Conservation (phyloP, 495 filamentous ascomycete species). For the Daldinia loculata region DNA sequence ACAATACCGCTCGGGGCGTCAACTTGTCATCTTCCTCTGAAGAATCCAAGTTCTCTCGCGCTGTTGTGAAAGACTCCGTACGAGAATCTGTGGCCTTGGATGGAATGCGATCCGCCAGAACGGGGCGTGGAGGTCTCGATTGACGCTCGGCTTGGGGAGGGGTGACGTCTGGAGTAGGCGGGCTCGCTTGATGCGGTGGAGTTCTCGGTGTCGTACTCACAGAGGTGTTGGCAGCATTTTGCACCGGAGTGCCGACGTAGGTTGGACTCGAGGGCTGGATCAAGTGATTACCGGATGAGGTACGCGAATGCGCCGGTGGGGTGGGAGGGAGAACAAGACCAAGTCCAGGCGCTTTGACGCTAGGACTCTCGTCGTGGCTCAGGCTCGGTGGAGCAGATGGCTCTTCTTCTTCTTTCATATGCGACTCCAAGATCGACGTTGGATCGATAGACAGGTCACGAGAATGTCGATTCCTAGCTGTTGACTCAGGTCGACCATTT, state of each 20-base stretch:
- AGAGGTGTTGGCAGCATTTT: slow-evolving; percentile 45
- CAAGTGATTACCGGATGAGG: slow-evolving; percentile 56
- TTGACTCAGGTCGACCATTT: slow-evolving; percentile 43
- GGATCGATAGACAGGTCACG: slow-evolving; percentile 35
- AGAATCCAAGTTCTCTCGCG: slow-evolving; percentile 67
- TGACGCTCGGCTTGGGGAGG: slow-evolving; percentile 63
- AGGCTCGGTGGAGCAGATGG: slow-evolving; percentile 37
- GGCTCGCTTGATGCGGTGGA: slow-evolving; percentile 69
- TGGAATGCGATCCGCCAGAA: slow-evolving; percentile 51
- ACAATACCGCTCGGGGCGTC: slow-evolving; percentile 58
- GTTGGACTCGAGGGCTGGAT: slow-evolving; percentile 48
- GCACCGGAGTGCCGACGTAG: slow-evolving; percentile 46
- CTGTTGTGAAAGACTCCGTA: slow-evolving; percentile 78
- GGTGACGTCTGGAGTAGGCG: slow-evolving; percentile 73
- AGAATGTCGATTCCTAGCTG: slow-evolving; percentile 34
- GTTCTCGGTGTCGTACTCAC: slow-evolving; percentile 56
- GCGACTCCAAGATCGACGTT: slow-evolving; percentile 36
- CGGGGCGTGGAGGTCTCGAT: slow-evolving; percentile 52
- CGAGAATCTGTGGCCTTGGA: slow-evolving; percentile 63
- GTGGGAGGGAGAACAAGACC: slow-evolving; percentile 61
- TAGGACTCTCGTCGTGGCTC: slow-evolving; percentile 45
- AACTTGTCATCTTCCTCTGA: slow-evolving; percentile 65
- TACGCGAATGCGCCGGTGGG: slow-evolving; percentile 62
- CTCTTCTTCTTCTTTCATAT: slow-evolving; percentile 26
- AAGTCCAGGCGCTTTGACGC: slow-evolving; percentile 39